These are phyloP conservation scores for Colletotrichum sp. DNA, from an alignment of 2,329 filamentous ascomycete genomes.

Conservation along the genomic window DNA sequence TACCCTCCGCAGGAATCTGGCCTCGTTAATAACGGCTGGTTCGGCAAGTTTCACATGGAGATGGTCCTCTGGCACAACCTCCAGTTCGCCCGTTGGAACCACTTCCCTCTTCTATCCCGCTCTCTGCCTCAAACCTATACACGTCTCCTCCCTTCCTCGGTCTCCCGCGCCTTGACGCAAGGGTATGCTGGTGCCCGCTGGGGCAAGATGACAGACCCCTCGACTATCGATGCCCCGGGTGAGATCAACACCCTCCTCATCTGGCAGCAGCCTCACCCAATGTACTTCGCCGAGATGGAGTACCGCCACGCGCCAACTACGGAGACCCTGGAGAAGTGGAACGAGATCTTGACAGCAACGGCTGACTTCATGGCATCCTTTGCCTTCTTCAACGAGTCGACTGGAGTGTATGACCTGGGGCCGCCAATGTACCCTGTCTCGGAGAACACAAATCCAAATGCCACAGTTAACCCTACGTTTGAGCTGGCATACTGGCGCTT, in stretches of 20 bases:
- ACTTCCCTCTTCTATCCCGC: conserved; percentile 48
- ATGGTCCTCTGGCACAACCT: conserved; percentile 60
- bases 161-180: conserved; percentile 40
- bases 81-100: conserved; percentile 56
- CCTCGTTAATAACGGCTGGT: conserved; percentile 61
- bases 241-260: conserved; percentile 66
- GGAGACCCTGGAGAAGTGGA: conserved; percentile 56
- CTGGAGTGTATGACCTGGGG: conserved; percentile 54
- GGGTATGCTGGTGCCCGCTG: conserved; percentile 48
- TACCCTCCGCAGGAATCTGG: conserved; percentile 51
- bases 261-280: conserved; percentile 67
- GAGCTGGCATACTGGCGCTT: conserved; percentile 68
- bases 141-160: conserved; percentile 46
- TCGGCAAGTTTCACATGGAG: conserved; percentile 61
- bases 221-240: conserved; percentile 59
- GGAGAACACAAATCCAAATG: conserved; percentile 64
- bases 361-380: conserved; percentile 67
- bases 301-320: conserved; percentile 50
- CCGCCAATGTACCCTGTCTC: conserved; percentile 51
- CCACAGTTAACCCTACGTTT: conserved; percentile 62
- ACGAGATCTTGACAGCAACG: conserved; percentile 51
- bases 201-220: conserved; percentile 50
- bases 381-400: conserved; percentile 58
- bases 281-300: conserved; percentile 64
- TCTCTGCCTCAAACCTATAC: conserved; percentile 51